Conservation (phyloP, 129 eudicot genomes). For the Cynara cardunculus region DNA sequence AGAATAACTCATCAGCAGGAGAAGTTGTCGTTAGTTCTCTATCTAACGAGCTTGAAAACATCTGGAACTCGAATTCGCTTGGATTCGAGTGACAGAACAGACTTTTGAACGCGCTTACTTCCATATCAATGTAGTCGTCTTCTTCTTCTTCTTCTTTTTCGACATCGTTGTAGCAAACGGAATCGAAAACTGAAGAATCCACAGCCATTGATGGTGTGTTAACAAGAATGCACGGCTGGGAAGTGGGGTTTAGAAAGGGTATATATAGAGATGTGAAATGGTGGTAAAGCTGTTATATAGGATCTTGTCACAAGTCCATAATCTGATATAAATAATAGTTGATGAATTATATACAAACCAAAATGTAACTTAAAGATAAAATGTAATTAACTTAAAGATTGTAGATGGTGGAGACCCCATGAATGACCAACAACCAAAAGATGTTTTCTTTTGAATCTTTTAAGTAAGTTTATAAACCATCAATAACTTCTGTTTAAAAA, state of each 20-base stretch:
- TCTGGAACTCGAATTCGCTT: constrained; percentile 79
- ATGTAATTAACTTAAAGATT: neutral
- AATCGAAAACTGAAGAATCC: constrained; percentile 31
- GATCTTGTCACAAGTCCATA: constrained; percentile 7
- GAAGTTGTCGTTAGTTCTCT: constrained; percentile 60
- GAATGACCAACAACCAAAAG: constrained; percentile 23
- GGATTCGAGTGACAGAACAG: constrained; percentile 34
- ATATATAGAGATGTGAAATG: constrained; percentile 13
- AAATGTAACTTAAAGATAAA: neutral
- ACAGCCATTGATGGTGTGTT: constrained; percentile 23
- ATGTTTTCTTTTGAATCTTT: constrained; percentile 21
- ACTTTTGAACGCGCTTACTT: constrained; percentile 41
- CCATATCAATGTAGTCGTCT: constrained; percentile 87
- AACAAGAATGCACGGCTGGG: neutral
- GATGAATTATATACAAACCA: neutral
- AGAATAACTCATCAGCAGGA: constrained; percentile 92
- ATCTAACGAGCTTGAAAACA: constrained; percentile 66
- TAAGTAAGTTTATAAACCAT: neutral
- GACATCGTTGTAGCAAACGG: constrained; percentile 4
- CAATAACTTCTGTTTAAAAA: neutral
- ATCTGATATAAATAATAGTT: neutral
- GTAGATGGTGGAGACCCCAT: constrained; percentile 13
- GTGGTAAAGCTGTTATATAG: constrained; percentile 21
- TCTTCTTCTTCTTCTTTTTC: constrained; percentile 23
- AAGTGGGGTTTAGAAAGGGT: constrained; percentile 14